These are phyloP conservation scores for Eutypella sp. DNA, from an alignment of 2,329 filamentous ascomycete species.

Conservation along the genomic window DNA sequence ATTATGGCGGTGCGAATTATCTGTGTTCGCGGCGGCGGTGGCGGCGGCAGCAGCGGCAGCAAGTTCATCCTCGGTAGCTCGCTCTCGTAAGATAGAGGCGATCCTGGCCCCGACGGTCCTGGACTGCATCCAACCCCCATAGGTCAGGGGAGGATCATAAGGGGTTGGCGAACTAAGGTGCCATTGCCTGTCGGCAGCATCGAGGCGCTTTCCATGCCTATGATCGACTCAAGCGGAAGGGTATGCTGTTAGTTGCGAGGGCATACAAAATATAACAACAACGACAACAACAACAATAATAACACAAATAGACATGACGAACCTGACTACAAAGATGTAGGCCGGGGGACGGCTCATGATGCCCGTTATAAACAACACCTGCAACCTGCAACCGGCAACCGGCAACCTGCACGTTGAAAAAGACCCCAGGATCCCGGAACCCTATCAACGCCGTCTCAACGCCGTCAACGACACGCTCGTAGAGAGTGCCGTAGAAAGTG, in stretches of 20 bases:
- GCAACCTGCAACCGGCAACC: too few species aligned
- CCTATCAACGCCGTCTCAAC: too few species aligned
- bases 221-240: neutral
- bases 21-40: conserved; percentile 10
- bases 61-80: conserved; percentile 36
- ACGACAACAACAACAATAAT: too few species aligned
- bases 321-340: conserved; percentile 48
- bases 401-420: too few species aligned
- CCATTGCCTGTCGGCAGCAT: conserved; percentile 93
- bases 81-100: conserved; percentile 60
- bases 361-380: too few species aligned
- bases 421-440: too few species aligned
- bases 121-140: conserved; percentile 87
- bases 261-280: too few species aligned
- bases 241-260: conserved; percentile 6
- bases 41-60: conserved; percentile 14
- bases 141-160: conserved; percentile 92
- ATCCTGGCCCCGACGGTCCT: conserved; percentile 79
- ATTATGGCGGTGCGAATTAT: conserved; percentile 11
- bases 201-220: conserved; percentile 87
- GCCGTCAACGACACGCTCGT: too few species aligned
- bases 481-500: too few species aligned
- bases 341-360: conserved; percentile 43
- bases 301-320: conserved; percentile 12
- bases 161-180: conserved; percentile 87